Percentiles rank a stretch among this genome's conserved stretches.
phyloP scores from a whole-genome alignment of 192 early-diverging fungal species.

The Coemansia sp. region DNA sequence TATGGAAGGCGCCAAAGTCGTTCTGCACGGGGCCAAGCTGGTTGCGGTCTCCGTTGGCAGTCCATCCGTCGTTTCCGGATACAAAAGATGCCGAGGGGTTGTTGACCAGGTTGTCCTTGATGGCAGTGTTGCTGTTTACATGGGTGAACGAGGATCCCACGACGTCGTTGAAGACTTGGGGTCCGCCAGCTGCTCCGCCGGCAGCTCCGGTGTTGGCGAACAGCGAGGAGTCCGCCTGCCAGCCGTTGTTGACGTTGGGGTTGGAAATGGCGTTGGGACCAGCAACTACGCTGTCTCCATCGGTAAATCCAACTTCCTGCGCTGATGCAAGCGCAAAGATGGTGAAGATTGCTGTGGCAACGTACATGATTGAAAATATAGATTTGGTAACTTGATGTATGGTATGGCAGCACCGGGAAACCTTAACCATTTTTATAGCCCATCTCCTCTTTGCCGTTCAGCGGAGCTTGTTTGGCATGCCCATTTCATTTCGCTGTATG shows the following conservation, averaged over 20 bases:
- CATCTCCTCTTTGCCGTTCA: neutral
- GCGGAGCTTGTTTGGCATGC: neutral
- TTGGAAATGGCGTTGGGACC: slow-evolving; percentile 47
- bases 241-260: slow-evolving; percentile 52
- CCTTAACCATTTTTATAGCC: neutral
- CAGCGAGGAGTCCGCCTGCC: slow-evolving; percentile 46
- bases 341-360: slow-evolving; percentile 9
- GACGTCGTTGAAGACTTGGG: slow-evolving; percentile 44
- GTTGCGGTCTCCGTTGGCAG: slow-evolving; percentile 50
- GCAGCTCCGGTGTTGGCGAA: slow-evolving; percentile 8
- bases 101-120: slow-evolving; percentile 53
- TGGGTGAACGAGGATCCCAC: slow-evolving; percentile 43
- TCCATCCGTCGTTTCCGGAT: slow-evolving; percentile 51
- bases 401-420: neutral
- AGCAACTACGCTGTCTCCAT: slow-evolving; percentile 27
- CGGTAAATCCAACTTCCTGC: slow-evolving; percentile 46
- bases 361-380: slow-evolving; percentile 2
- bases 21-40: slow-evolving; percentile 47
- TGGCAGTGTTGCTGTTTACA: slow-evolving; percentile 41
- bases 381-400: neutral
- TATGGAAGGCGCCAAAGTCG: slow-evolving; percentile 26
- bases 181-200: slow-evolving; percentile 8
- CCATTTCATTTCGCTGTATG: neutral
- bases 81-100: slow-evolving; percentile 37
- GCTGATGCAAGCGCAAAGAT: slow-evolving; percentile 7